Percentiles rank a stretch among this genome's conserved stretches.
Conservation (phyloP, 179 eudicot genomes). For the Heliamphora ciliata region DNA sequence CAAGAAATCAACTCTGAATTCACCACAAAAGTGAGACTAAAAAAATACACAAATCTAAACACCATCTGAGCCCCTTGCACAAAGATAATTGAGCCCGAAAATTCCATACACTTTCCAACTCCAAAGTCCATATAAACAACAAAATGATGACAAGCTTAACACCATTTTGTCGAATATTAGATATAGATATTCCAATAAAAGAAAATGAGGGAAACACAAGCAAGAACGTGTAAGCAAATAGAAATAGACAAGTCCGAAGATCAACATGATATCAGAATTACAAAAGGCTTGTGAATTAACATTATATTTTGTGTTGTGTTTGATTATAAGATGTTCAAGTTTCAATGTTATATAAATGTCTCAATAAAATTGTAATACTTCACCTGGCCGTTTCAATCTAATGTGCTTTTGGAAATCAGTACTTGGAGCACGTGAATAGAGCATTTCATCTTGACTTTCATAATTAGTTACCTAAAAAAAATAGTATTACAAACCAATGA, state of each 20-base stretch:
- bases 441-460: conserved; percentile 41
- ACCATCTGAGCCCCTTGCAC: no score
- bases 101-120: no score
- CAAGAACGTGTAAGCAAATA: no score
- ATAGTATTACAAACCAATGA: conserved; percentile 3
- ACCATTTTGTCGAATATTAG: no score
- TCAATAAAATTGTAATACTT: conserved; percentile 6
- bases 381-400: conserved; percentile 47
- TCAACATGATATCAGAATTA: background rate
- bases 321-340: background rate
- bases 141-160: no score
- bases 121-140: no score
- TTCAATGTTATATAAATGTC: background rate
- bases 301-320: background rate
- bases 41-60: no score
- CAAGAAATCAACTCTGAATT: no score
- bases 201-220: no score
- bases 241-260: background rate
- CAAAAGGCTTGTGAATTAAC: background rate
- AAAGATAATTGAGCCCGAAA: no score
- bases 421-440: conserved; percentile 29
- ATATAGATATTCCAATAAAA: no score
- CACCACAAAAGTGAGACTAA: no score
- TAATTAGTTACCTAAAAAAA: conserved; percentile 39
- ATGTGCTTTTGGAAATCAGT: conserved; percentile 45